Conservation (phyloP, 345 rosid species). For the Cochlearia excelsa region DNA sequence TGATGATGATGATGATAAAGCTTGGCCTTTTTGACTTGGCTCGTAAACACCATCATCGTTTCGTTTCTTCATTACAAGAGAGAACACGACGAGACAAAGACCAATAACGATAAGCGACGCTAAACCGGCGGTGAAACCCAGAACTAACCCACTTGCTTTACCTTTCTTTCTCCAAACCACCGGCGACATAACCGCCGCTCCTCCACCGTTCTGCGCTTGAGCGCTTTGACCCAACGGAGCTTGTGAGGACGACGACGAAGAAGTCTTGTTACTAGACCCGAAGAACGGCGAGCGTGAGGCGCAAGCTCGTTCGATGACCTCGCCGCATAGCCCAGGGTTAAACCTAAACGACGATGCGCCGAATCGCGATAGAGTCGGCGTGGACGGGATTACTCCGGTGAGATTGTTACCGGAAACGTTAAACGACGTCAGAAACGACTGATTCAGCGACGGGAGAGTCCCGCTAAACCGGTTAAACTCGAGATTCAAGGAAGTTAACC, state of each 20-base stretch:
- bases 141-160: slow-evolving; percentile 37
- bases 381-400: slow-evolving; percentile 62
- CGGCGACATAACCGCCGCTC: slow-evolving; percentile 40
- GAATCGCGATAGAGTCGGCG: slow-evolving; percentile 64
- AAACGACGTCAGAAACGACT: slow-evolving; percentile 46
- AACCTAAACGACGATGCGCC: slow-evolving; percentile 49
- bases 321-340: slow-evolving; percentile 83
- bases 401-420: slow-evolving; percentile 80
- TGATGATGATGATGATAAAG: background rate
- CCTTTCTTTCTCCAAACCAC: slow-evolving; percentile 47
- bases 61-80: slow-evolving; percentile 40
- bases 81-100: slow-evolving; percentile 42
- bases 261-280: slow-evolving; percentile 38
- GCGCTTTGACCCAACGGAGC: slow-evolving; percentile 66
- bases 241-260: slow-evolving; percentile 40
- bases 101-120: slow-evolving; percentile 44
- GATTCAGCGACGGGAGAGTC: slow-evolving; percentile 67
- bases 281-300: slow-evolving; percentile 63
- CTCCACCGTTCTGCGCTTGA: slow-evolving; percentile 47
- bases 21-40: slow-evolving; percentile 32
- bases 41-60: slow-evolving; percentile 30
- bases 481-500: slow-evolving; percentile 58
- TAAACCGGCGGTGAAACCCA: slow-evolving; percentile 52
- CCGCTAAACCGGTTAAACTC: slow-evolving; percentile 70
- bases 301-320: slow-evolving; percentile 63